Evolutionary conservation across 2,329 filamentous ascomycete genomes (phyloP).

Genomic region (Samsoniella hepiali): DNA sequence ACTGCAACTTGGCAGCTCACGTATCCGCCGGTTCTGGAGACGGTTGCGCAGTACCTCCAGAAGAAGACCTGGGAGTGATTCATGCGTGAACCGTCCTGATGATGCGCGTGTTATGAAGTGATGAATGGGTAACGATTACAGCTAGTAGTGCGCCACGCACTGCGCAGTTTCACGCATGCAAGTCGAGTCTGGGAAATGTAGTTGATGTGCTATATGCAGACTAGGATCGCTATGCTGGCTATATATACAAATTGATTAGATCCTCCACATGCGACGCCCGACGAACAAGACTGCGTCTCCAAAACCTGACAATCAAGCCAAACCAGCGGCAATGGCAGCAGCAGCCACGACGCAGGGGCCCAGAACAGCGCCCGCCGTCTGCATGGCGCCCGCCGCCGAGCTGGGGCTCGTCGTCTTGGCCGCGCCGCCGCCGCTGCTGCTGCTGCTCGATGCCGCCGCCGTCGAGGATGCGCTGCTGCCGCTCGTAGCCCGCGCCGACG

Average conservation of each 20-base stretch:
- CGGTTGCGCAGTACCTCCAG: not conserved
- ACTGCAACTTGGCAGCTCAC: not conserved
- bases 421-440: not conserved
- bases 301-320: not conserved
- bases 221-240: no score
- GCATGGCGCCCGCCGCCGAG: not conserved
- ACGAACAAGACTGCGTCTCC: no score
- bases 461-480: not conserved
- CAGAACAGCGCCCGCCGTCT: not conserved
- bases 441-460: not conserved
- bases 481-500: not conserved
- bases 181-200: no score
- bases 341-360: not conserved
- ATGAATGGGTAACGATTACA: no score
- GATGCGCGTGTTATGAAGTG: not conserved
- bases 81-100: not conserved
- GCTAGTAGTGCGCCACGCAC: no score
- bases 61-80: not conserved
- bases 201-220: no score
- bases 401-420: constrained; percentile 8
- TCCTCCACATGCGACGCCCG: no score
- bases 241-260: no score
- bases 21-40: not conserved
- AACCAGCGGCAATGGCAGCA: not conserved
- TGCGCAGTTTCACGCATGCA: no score